Evolutionary conservation across 192 early-diverging fungal genomes (phyloP), one percentile per base, ranked within the genome.

Genomic region (Funneliformis geosporum): DNA sequence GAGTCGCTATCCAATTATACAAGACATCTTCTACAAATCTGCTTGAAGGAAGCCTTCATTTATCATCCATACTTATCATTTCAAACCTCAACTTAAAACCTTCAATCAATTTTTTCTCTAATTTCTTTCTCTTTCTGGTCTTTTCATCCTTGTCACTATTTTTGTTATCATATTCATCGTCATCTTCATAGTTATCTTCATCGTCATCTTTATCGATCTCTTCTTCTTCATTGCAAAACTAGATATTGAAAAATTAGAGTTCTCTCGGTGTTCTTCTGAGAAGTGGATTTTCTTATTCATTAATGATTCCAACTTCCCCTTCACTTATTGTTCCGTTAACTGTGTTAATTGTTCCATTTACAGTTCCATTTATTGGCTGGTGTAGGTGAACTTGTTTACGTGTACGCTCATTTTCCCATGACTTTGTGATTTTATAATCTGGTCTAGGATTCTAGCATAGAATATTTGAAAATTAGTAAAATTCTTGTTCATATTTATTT

Each of bases 21-120:
- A 75, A 75, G 28, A 75, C 28, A 60, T 75, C 73, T 61, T 75
- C 73, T 40, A 75, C 55, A 75, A 75, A 59, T 75, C 60, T 75
- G 16, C 28, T 55, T 39, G 28, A 75, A 60, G 47, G 28, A 50
- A 73, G 72, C 18, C 23, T 73, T 47, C 47, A 73, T 75, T 75
- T 75, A 43, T 71, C 43, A 27, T 71, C 43, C 23, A 11, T 27
- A 47, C 11, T 71, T 71, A 71, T 44, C 43, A 8, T 23, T 46
- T 47, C 11, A 71, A 46, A 71, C n/a, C 69, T 71, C 69, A 46
- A 71, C 0, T 11, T 44, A 71, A 71, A 71, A 71, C 11, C 69
- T 11, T 71, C n/a, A 42, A 71, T 25, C 43, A 71, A 71, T 9
- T 46, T 71, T 71, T 71, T 71, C 23, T 71, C n/a, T 46, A 71